Conservation (phyloP, 2,329 filamentous ascomycete species). For the Paecilomyces variotii region DNA sequence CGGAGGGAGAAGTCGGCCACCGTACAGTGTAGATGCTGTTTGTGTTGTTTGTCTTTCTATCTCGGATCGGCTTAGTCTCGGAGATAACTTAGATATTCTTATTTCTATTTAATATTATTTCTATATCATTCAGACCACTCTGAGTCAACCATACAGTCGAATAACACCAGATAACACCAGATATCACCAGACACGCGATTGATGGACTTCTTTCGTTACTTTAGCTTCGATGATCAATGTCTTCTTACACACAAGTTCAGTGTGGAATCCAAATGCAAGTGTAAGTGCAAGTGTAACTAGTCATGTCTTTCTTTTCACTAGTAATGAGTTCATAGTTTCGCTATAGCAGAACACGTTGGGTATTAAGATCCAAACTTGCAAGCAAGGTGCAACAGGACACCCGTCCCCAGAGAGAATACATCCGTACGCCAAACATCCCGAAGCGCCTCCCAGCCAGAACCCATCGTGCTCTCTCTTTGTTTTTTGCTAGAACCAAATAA, state of each 20-base stretch:
- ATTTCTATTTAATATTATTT: too few species aligned
- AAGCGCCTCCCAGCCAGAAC: neutral
- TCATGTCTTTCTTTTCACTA: neutral
- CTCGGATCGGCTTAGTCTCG: neutral
- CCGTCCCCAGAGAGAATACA: constrained; percentile 7
- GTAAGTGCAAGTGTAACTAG: too few species aligned
- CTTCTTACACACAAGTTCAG: neutral
- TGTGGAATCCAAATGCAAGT: too few species aligned
- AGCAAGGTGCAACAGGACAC: constrained; percentile 2
- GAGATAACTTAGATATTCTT: too few species aligned
- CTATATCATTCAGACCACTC: too few species aligned
- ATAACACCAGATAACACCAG: too few species aligned
- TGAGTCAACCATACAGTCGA: too few species aligned
- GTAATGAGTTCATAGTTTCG: neutral
- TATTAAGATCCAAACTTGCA: constrained; percentile 11
- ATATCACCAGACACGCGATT: too few species aligned
- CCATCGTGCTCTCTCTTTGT: neutral
- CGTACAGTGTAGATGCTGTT: neutral
- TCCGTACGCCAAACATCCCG: constrained; percentile 1
- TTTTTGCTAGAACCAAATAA: too few species aligned
- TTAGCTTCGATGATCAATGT: too few species aligned
- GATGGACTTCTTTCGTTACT: too few species aligned
- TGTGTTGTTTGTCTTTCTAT: neutral
- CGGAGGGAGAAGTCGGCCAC: neutral
- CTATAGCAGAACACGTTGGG: constrained; percentile 6